Base-by-base conservation (phyloP, 306 rosid genomes). In the Cucurbita ficifolia region DNA sequence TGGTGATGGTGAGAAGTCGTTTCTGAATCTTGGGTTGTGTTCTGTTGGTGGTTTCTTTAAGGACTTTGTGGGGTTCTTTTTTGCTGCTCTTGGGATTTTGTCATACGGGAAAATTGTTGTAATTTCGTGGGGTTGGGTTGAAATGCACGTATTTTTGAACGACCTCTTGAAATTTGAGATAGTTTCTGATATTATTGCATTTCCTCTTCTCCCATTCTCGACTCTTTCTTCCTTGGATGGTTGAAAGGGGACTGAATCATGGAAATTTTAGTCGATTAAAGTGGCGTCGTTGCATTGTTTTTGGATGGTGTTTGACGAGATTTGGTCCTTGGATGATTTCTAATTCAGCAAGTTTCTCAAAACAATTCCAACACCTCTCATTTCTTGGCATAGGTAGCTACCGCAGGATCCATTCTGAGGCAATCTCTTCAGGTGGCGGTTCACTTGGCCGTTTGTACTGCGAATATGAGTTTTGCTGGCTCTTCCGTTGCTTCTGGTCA, bases 401-500 rank as follows among this genome's bases (percentile, higher is more conserved):
- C 82, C 78, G 84, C 94, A 90, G 97, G 82, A 78, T 80, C 77
- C 78, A 77, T 63, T 68, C 16, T 46, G 61, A 67, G 61, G 16
- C 64, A 73, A 43, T 33, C 58, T 33, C 72, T 76, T 35, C 38
- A 59, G 43, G 79, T 36, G 84, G 81, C 73, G 76, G 79, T 77
- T 78, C 71, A 75, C 77, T 74, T 80, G 29, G 86, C 77, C 76
- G 43, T 62, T 46, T 74, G 70, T 49, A 76, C 54, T 55, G 79
- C 81, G 56, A 86, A 78, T 53, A 94, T 94, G 98, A 94, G 91
- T 88, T 84, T 89, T 46, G 75, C 87, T 65, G 87, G 87, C 51
- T 83, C 97, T 72, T 86, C 96, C 53, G 59, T 87, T 72, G 84
- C 90, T 82, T 81, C 98, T 77, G 96, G 98, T 93, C 79, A 75